A percentile compares a stretch with the other conserved stretches of the same genome.
Evolutionary conservation across 176 grass and related monocot species (phyloP).

Genomic region (Stipa capillata): DNA sequence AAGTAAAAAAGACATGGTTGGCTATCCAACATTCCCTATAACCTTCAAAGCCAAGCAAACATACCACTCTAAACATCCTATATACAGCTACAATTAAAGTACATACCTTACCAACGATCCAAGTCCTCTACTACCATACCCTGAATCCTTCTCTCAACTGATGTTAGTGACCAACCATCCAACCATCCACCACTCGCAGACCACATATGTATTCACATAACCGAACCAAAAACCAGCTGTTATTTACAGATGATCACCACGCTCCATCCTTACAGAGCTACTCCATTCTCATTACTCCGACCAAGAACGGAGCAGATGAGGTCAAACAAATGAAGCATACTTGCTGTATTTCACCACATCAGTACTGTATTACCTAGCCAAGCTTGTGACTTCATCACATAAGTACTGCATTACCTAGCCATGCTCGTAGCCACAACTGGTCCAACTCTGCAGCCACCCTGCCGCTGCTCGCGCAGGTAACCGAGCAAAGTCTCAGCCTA

Average conservation of each 20-base stretch:
- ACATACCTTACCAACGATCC: background rate
- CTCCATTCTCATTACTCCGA: constrained; percentile 22
- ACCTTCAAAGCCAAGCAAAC: constrained; percentile 23
- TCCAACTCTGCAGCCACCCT: constrained; percentile 34
- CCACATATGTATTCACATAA: constrained; percentile 41
- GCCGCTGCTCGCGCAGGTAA: constrained; percentile 77
- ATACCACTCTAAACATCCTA: constrained; percentile 26
- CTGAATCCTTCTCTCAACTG: background rate
- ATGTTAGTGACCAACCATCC: constrained; percentile 16
- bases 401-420: constrained; percentile 29
- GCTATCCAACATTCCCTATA: constrained; percentile 39
- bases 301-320: constrained; percentile 12
- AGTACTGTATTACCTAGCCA: constrained; percentile 46
- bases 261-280: constrained; percentile 6
- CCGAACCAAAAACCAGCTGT: constrained; percentile 23
- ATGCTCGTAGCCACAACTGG: constrained; percentile 27
- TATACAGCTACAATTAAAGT: constrained; percentile 24
- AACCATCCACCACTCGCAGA: constrained; percentile 5
- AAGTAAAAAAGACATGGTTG: constrained; percentile 36
- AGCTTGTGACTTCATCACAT: constrained; percentile 16
- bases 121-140: background rate
- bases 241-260: constrained; percentile 50
- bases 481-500: constrained; percentile 91
- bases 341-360: background rate
- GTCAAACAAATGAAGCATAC: background rate